phyloP scores from a whole-genome alignment of 306 rosid species.

The Cajanus cajan region DNA sequence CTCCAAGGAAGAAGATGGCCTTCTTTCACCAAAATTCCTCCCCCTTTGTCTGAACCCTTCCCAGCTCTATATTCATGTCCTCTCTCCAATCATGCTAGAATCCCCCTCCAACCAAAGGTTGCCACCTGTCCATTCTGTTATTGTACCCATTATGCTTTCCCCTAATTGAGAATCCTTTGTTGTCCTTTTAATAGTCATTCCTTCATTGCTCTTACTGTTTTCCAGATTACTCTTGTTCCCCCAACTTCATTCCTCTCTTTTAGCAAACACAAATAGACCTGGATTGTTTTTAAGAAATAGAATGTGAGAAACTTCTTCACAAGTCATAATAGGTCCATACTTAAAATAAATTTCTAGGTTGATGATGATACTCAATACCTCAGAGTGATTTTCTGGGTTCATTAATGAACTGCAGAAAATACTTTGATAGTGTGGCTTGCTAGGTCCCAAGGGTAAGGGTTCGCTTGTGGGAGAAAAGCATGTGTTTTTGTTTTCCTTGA shows the following conservation, averaged over 20 bases:
- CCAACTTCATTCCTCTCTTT: neutral
- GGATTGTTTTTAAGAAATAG: neutral
- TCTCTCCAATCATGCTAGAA: neutral
- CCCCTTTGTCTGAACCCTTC: neutral
- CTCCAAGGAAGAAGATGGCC: neutral
- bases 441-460: neutral
- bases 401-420: neutral
- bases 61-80: neutral
- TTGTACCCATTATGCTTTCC: neutral
- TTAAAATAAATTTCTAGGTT: neutral
- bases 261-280: neutral
- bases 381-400: neutral
- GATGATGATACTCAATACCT: neutral
- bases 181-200: neutral
- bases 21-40: neutral
- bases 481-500: neutral
- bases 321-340: neutral
- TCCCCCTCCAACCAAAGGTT: neutral
- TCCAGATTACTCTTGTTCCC: neutral
- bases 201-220: neutral
- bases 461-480: neutral
- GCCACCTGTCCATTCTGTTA: neutral
- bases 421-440: neutral
- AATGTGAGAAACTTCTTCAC: neutral
- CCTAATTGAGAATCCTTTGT: neutral